Evolutionary conservation across 108 stramenopile genomes (phyloP).

Genomic region (Nannochloropsis gaditana): DNA sequence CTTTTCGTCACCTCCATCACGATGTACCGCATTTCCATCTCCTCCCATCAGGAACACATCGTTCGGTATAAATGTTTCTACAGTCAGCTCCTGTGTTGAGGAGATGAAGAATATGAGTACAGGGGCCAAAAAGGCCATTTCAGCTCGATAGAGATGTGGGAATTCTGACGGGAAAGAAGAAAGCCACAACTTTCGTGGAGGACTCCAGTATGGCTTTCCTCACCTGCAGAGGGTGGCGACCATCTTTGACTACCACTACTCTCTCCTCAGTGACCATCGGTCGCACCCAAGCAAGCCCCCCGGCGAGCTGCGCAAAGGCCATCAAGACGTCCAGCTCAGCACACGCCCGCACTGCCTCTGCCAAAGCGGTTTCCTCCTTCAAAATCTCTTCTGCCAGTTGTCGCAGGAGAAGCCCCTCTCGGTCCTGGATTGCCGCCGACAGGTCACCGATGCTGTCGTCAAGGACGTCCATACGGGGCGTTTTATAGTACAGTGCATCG

Average conservation of each 20-base stretch:
- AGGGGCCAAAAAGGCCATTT: neutral
- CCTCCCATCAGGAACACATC: conserved; percentile 61
- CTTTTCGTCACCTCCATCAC: neutral
- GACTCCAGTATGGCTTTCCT: neutral
- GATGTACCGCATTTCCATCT: conserved; percentile 56
- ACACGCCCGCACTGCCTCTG: conserved; percentile 65
- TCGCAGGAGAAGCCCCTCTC: conserved; percentile 69
- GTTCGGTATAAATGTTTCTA: conserved; percentile 80
- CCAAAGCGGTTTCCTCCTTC: conserved; percentile 70
- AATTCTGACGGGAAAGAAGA: neutral
- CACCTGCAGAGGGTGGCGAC: conserved; percentile 84
- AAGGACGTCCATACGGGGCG: conserved; percentile 63
- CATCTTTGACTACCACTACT: conserved; percentile 74
- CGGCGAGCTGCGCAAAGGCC: conserved; percentile 70
- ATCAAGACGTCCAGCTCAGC: conserved; percentile 81
- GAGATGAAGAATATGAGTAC: neutral
- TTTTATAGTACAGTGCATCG: conserved; percentile 75
- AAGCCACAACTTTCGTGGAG: neutral
- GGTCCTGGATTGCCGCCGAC: conserved; percentile 79
- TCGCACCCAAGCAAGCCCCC: conserved; percentile 69
- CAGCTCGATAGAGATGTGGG: neutral
- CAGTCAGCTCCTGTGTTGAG: conserved; percentile 63
- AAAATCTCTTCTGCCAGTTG: conserved; percentile 79
- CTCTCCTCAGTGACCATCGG: conserved; percentile 61
- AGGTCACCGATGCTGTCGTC: conserved; percentile 86